Evolutionary conservation across 2,329 filamentous ascomycete genomes (phyloP), one percentile per base, ranked within the genome.

Genomic region (Colletotrichum simmondsii): DNA sequence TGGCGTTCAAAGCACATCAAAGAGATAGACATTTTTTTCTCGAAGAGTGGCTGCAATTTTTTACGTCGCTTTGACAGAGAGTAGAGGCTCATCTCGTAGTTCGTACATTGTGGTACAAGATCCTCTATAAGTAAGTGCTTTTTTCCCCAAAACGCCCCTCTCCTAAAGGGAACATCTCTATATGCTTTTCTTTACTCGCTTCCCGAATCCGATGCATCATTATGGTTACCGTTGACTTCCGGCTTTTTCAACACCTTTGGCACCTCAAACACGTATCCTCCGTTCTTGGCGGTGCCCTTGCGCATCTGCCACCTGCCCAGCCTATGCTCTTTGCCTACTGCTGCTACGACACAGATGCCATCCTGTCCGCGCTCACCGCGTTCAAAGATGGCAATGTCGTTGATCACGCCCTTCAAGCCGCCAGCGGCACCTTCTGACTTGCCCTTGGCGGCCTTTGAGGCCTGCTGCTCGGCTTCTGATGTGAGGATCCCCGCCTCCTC

Each of bases 331-430:
- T 94, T 96, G 46, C 94, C 95, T 1, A 97, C 89, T 19, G 93
- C 97, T n/a, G 92, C 94, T 14, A 97, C 92, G 32, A 98, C 89
- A 77, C 94, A 96, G 2, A 98, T 83, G 1, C 95, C 95, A 68
- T 93, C 90, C 76, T 90, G 91, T 37, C 93, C 94, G 72, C 92
- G 87, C 22, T 95, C 92, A 4, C 95, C 95, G 22, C 94, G 89
- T 81, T 98, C 97, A 77, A 97, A 95, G 16, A 98, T 89, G 1
- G 94, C 91, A 72, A 99, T 92, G 77, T 94, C 95, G 79, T 98
- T 99, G 76, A 99, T 87, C 8, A 98, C 88, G 54, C 97, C 97
- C 77, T 89, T 90, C 30, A 73, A 22, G 37, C 71, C 78, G 22
- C 81, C 80, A 11, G 77, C 74, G 14, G 63, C 59, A 35, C 64